These are phyloP conservation scores for Adansonia madagascariensis DNA, from an alignment of 441 rosid genomes.

Conservation along the genomic window DNA sequence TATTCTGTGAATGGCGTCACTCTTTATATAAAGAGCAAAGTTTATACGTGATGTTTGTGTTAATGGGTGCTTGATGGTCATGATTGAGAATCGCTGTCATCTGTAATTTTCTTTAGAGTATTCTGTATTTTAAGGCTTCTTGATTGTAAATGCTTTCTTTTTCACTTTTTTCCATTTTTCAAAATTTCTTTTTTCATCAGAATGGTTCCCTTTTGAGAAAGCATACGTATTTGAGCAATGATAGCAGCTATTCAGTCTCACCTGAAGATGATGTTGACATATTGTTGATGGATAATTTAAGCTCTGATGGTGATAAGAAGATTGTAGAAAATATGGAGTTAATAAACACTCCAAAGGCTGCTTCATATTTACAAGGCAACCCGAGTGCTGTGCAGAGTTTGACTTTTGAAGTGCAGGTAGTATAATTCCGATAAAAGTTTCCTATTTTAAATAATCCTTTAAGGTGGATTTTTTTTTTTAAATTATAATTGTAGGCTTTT, in stretches of 20 bases:
- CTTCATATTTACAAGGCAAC: conserved; percentile 48
- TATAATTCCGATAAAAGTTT: background rate
- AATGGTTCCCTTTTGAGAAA: conserved; percentile 89
- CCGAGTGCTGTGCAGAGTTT: conserved; percentile 57
- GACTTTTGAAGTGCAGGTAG: conserved; percentile 96
- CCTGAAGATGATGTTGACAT: conserved; percentile 89
- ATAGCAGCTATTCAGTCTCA: conserved; percentile 87
- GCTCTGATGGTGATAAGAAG: conserved; percentile 51
- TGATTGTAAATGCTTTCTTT: background rate
- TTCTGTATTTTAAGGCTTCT: conserved; percentile 12
- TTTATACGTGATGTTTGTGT: conserved; percentile 1
- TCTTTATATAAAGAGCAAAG: background rate
- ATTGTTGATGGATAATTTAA: conserved; percentile 58
- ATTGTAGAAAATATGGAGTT: conserved; percentile 44
- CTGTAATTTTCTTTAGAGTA: conserved; percentile 4
- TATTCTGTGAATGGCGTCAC: background rate
- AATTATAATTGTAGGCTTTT: background rate
- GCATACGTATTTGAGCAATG: conserved; percentile 84
- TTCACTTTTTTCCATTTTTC: background rate
- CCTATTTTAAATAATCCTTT: conserved; percentile 4
- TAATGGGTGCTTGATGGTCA: background rate
- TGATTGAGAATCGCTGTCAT: background rate
- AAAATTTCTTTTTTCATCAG: conserved; percentile 48
- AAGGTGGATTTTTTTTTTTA: background rate
- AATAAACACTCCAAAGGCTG: conserved; percentile 46